Evolutionary conservation across 176 grass and related monocot species (phyloP).

Genomic region (Juncus inflexus): DNA sequence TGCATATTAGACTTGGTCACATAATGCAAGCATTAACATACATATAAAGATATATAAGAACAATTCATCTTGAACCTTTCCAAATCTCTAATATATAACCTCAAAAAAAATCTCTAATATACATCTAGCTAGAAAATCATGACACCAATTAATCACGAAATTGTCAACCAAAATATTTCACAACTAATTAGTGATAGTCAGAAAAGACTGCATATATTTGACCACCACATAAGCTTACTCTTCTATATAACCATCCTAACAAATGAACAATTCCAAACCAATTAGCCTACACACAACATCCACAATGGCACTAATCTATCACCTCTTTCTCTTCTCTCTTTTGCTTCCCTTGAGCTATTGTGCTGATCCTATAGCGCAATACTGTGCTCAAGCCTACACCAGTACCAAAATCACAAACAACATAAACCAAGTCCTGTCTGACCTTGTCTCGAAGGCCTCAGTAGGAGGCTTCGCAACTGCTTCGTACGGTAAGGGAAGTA

Average conservation of each 20-base stretch:
- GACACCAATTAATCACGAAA: too few relatives aligned
- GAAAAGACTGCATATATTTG: conserved; percentile 1
- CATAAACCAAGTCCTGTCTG: conserved; percentile 39
- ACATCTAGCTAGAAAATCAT: too few relatives aligned
- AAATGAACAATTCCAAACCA: not conserved
- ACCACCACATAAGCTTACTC: not conserved
- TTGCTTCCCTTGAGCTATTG: conserved; percentile 13
- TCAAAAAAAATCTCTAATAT: too few relatives aligned
- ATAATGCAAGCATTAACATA: too few relatives aligned
- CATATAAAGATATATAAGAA: too few relatives aligned
- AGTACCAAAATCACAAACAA: conserved; percentile 26
- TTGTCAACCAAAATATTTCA: too few relatives aligned
- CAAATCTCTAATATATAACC: too few relatives aligned
- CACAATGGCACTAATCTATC: conserved; percentile 36
- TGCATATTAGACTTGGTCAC: too few relatives aligned
- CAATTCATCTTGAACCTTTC: too few relatives aligned
- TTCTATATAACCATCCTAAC: not conserved
- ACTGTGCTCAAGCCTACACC: conserved; percentile 36
- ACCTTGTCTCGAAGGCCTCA: conserved; percentile 37
- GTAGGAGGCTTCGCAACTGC: conserved; percentile 36
- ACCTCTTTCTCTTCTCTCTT: conserved; percentile 28
- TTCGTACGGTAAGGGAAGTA: conserved; percentile 12
- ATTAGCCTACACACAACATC: not conserved
- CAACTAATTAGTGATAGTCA: not conserved
- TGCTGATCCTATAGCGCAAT: conserved; percentile 43